phyloP scores from a whole-genome alignment of 345 rosid genomes.

The Hirschfeldia incana region DNA sequence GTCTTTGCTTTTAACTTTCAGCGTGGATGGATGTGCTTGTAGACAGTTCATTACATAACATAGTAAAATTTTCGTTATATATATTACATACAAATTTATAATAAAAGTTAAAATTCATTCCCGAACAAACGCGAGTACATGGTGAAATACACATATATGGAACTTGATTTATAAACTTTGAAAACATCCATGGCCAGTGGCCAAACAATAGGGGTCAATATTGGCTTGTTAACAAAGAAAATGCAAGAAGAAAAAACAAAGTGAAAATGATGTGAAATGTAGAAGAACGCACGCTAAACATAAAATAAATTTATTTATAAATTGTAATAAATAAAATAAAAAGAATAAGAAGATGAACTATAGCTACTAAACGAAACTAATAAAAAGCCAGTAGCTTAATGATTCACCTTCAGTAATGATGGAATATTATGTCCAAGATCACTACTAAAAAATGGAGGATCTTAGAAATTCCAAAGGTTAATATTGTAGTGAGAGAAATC shows the following conservation, averaged over 20 bases:
- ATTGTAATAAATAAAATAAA: neutral
- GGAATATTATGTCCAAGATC: slow-evolving; percentile 28
- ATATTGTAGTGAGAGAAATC: slow-evolving; percentile 31
- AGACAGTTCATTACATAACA: too few relatives aligned
- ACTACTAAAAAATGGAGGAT: slow-evolving; percentile 14
- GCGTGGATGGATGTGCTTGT: too few relatives aligned
- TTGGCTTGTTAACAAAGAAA: slow-evolving; percentile 27
- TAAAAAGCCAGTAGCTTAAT: slow-evolving; percentile 13
- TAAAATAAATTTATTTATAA: neutral
- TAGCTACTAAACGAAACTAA: slow-evolving; percentile 3
- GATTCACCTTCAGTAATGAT: neutral
- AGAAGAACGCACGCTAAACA: neutral
- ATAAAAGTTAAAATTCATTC: too few relatives aligned
- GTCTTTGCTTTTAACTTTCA: too few relatives aligned
- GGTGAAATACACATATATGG: neutral
- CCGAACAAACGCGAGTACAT: slow-evolving; percentile 5
- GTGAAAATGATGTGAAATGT: slow-evolving; percentile 5
- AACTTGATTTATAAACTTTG: neutral
- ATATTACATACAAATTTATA: too few relatives aligned
- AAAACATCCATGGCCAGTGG: slow-evolving; percentile 15
- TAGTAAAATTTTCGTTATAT: too few relatives aligned
- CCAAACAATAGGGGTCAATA: slow-evolving; percentile 22
- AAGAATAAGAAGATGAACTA: slow-evolving; percentile 6
- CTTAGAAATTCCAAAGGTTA: slow-evolving; percentile 43
- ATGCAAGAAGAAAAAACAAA: neutral